Conservation (phyloP, 108 stramenopile species). For the Pseudonitzschia multiseries region DNA sequence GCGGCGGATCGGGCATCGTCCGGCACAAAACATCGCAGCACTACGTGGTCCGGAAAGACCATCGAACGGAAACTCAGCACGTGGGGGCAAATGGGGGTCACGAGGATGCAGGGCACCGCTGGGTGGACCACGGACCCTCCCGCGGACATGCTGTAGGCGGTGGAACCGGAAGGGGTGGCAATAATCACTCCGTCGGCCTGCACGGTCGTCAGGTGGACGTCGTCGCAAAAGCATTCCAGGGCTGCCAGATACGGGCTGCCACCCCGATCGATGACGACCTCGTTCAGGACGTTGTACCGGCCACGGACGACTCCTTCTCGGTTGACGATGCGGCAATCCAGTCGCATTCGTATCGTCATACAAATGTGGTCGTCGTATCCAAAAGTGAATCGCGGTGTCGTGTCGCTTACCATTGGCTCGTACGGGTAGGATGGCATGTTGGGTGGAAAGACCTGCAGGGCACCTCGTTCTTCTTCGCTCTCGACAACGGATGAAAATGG, state of each 20-base stretch:
- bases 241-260: conserved; percentile 85
- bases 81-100: conserved; percentile 97
- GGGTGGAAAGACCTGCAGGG: conserved; percentile 34
- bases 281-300: conserved; percentile 91
- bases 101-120: conserved; percentile 90
- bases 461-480: not conserved
- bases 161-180: conserved; percentile 95
- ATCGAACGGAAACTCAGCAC: conserved; percentile 93
- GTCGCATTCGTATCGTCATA: conserved; percentile 89
- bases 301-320: conserved; percentile 61
- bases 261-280: conserved; percentile 95
- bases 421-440: conserved; percentile 40
- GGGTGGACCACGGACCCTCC: conserved; percentile 98
- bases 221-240: conserved; percentile 91
- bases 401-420: conserved; percentile 9
- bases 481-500: not conserved
- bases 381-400: conserved; percentile 44
- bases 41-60: conserved; percentile 93
- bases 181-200: conserved; percentile 97
- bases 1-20: conserved; percentile 87
- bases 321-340: conserved; percentile 80
- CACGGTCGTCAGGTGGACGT: conserved; percentile 91
- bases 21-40: conserved; percentile 82
- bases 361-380: conserved; percentile 70
- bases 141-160: conserved; percentile 95